Conservation (phyloP, 2,329 filamentous ascomycete species). For the Fusarium secorum region DNA sequence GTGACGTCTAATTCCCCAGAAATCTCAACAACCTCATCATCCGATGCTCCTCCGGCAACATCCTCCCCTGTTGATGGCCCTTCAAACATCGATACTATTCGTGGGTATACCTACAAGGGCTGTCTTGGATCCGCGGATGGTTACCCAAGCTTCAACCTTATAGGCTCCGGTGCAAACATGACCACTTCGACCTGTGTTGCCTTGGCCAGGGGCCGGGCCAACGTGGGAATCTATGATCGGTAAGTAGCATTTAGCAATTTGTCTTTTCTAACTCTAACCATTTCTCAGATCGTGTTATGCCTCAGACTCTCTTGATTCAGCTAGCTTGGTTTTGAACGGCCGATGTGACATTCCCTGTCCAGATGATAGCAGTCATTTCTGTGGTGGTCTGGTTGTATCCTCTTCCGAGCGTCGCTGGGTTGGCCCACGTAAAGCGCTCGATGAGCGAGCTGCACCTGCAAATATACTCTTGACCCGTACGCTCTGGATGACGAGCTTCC, state of each 20-base stretch:
- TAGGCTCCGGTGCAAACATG: background rate
- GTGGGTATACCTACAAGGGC: background rate
- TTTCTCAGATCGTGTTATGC: background rate
- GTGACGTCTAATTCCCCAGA: background rate
- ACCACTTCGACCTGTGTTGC: background rate
- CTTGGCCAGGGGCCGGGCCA: accelerated
- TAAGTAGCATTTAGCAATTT: accelerated
- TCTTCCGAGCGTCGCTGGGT: background rate
- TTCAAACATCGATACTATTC: background rate
- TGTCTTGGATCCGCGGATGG: background rate
- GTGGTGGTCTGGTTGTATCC: background rate
- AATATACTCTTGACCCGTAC: background rate
- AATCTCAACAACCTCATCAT: background rate
- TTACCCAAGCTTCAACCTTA: background rate
- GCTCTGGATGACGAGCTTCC: background rate
- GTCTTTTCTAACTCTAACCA: accelerated
- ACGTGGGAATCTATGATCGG: background rate
- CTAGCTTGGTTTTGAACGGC: background rate
- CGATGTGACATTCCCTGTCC: background rate
- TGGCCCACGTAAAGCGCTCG: background rate
- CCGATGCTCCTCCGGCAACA: background rate
- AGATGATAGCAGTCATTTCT: background rate
- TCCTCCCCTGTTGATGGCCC: background rate
- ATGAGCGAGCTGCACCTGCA: background rate
- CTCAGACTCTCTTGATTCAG: background rate